These are phyloP conservation scores for Ramichloridium luteum DNA, from an alignment of 2,329 filamentous ascomycete genomes.

Conservation along the genomic window DNA sequence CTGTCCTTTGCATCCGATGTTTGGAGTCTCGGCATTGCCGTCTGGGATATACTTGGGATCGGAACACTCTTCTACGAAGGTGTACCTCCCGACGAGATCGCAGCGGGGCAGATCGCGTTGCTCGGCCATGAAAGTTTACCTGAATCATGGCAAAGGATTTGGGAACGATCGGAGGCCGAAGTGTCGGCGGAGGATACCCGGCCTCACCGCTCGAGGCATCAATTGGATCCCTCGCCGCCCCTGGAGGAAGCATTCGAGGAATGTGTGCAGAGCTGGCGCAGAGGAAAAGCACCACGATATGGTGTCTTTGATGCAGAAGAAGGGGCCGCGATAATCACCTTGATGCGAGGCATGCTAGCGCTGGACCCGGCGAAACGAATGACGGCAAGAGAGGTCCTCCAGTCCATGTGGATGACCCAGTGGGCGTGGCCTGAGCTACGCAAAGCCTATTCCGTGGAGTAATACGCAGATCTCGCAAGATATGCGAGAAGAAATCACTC, in stretches of 20 bases:
- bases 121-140: neutral
- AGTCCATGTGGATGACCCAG: too few relatives aligned
- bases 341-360: too few relatives aligned
- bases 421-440: too few relatives aligned
- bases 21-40: slow-evolving; percentile 1
- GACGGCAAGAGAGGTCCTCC: too few relatives aligned
- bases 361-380: too few relatives aligned
- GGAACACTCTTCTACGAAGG: neutral
- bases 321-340: too few relatives aligned
- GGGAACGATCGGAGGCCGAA: neutral
- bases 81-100: neutral
- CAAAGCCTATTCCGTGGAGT: too few relatives aligned
- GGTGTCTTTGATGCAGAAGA: neutral
- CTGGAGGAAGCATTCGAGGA: neutral
- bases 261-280: neutral
- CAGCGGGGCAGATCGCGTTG: neutral
- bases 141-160: neutral
- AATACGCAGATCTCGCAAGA: too few relatives aligned
- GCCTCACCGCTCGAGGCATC: neutral
- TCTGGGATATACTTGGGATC: slow-evolving; percentile 2
- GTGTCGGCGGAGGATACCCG: neutral
- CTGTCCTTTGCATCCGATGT: slow-evolving; percentile 1
- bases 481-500: too few relatives aligned
- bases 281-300: neutral
- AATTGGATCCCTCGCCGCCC: neutral